A percentile compares a stretch with the other conserved stretches of the same genome.
phyloP scores from a whole-genome alignment of 805 yeast genomes.

The Candida manassasensis region DNA sequence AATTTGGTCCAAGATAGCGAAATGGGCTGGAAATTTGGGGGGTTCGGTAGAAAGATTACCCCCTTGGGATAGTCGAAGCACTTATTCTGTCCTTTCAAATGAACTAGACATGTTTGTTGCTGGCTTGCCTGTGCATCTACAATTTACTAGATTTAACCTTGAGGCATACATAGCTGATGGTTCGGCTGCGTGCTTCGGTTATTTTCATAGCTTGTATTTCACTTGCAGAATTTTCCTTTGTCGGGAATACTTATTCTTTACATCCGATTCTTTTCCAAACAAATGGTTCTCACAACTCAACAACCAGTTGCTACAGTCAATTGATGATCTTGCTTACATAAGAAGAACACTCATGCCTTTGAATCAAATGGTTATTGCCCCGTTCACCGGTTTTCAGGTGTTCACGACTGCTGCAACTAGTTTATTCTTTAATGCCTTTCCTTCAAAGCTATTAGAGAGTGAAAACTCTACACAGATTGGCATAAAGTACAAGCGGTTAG shows the following conservation, averaged over 20 bases:
- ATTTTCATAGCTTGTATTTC: constrained; percentile 27
- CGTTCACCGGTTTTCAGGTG: constrained; percentile 34
- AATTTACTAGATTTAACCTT: constrained; percentile 19
- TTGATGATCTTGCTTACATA: constrained; percentile 20
- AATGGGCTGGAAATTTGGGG: constrained; percentile 36
- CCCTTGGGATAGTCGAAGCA: constrained; percentile 27
- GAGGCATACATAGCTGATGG: constrained; percentile 24
- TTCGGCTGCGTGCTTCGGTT: constrained; percentile 30
- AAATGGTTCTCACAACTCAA: constrained; percentile 26
- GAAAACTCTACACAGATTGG: constrained; percentile 10
- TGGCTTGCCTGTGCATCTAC: constrained; percentile 21
- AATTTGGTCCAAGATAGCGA: constrained; percentile 33
- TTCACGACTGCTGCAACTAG: constrained; percentile 33
- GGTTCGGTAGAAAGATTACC: constrained; percentile 21
- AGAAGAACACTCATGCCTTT: constrained; percentile 16
- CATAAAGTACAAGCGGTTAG: constrained; percentile 16
- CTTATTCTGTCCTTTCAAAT: constrained; percentile 19
- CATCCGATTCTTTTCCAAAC: constrained; percentile 24
- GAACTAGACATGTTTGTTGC: constrained; percentile 19
- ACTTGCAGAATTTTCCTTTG: constrained; percentile 30
- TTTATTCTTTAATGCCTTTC: constrained; percentile 25
- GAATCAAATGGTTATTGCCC: constrained; percentile 29
- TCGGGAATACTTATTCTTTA: constrained; percentile 32
- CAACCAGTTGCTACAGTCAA: constrained; percentile 13
- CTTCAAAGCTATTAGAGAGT: constrained; percentile 14